Evolutionary conservation across 2,329 filamentous ascomycete species (phyloP).

Genomic region (Beauveria sp.): DNA sequence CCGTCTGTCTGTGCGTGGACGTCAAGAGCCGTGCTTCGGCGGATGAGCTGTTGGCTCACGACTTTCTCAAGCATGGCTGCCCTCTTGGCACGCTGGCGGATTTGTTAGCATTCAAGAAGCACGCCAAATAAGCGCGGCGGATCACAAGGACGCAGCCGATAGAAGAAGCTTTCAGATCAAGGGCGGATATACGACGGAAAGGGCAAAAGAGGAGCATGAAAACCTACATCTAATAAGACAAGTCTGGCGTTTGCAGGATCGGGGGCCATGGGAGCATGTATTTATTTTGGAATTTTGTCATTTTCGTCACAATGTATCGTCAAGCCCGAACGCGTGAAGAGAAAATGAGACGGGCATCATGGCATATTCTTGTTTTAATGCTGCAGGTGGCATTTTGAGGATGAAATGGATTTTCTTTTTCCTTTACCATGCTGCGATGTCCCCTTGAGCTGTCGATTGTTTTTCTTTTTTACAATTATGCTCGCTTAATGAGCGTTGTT

Average conservation of each 20-base stretch:
- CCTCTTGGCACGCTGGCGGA: slow-evolving; percentile 75
- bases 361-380: neutral
- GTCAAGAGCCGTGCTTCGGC: slow-evolving; percentile 91
- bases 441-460: neutral
- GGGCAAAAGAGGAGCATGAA: neutral
- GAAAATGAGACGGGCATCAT: neutral
- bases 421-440: neutral
- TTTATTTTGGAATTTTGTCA: slow-evolving; percentile 2
- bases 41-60: slow-evolving; percentile 79
- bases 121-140: slow-evolving; percentile 44
- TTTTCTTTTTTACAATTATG: neutral
- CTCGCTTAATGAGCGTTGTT: neutral
- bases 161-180: too few species aligned
- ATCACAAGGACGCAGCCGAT: neutral
- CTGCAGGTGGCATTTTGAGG: neutral
- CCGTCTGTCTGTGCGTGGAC: slow-evolving; percentile 92
- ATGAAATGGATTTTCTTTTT: slow-evolving; percentile 2
- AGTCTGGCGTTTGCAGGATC: slow-evolving; percentile 4
- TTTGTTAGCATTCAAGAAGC: slow-evolving; percentile 78
- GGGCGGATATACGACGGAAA: neutral
- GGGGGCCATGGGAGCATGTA: slow-evolving; percentile 1
- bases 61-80: slow-evolving; percentile 91
- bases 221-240: slow-evolving; percentile 4
- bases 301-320: slow-evolving; percentile 4
- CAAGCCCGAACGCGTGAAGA: neutral